Conservation (phyloP, 2,329 filamentous ascomycete species). For the Ustilaginoidea virens region DNA sequence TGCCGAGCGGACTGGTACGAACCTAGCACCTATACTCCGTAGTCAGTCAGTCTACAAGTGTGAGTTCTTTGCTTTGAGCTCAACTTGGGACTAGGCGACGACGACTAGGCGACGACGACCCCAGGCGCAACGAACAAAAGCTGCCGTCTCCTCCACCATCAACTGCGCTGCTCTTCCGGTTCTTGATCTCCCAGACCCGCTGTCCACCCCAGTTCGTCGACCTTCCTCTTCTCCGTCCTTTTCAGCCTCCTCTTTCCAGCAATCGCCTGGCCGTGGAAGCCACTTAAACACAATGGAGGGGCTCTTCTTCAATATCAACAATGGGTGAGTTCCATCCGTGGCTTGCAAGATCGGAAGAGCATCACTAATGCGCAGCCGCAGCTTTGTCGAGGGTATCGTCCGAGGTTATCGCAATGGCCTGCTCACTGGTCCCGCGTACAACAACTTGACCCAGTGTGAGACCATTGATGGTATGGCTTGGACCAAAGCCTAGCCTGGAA, state of each 20-base stretch:
- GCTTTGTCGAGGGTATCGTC: slow-evolving; percentile 94
- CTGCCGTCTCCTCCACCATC: no score
- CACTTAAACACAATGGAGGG: no score
- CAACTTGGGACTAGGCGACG: no score
- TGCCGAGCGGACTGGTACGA: no score
- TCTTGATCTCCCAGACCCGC: no score
- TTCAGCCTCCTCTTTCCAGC: neutral
- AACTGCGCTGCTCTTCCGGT: no score
- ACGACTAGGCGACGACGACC: no score
- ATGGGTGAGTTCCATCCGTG: slow-evolving; percentile 45
- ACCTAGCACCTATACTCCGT: no score
- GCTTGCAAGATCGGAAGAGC: slow-evolving; percentile 4
- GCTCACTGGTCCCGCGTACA: slow-evolving; percentile 79
- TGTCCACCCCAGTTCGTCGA: neutral
- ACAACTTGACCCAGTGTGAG: slow-evolving; percentile 94
- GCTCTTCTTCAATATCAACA: slow-evolving; percentile 86
- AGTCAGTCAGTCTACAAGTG: no score
- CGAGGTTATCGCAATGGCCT: slow-evolving; percentile 92
- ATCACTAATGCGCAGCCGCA: slow-evolving; percentile 24
- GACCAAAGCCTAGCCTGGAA: no score
- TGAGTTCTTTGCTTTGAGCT: no score
- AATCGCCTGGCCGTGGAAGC: neutral
- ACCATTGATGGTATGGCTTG: slow-evolving; percentile 77
- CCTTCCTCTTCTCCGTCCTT: neutral
- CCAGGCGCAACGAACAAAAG: no score